Base-by-base conservation (phyloP, 1,284 basidiomycete species). In the Mrakiaceae sp. region DNA sequence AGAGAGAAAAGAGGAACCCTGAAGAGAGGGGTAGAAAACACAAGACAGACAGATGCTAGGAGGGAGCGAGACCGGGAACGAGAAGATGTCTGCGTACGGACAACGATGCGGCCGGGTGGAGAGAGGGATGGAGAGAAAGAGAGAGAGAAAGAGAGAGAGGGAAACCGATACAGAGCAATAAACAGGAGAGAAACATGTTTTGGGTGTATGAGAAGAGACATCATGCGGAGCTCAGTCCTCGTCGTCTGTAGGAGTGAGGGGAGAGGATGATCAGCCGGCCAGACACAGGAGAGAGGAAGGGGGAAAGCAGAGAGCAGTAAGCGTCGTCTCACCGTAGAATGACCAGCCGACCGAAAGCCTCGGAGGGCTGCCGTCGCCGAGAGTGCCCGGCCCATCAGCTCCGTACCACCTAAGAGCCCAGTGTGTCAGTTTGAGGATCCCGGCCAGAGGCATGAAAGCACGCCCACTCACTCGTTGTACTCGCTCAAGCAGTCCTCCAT, bases 401-500 rank as follows among this genome's bases (percentile, higher is more conserved):
- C 73, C 71, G 74, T 74, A 78, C 77, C 77, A 78, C 64, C 76
- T 75, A 76, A 72, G 72, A 63, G 57, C 3, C 12, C 27, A 44
- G 11, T 16, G 39, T 14, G 63, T 68, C 67, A 70, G 68, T 62
- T n/a, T 27, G 55, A n/a, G 0, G n/a, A 46, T 48, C 14, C 43
- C 51, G 42, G 46, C n/a, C 40, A 52, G 43, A 49, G 9, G 4
- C 1, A 56, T 50, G 48, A 44, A 53, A 8, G 42, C 40, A 54
- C 58, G 61, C 11, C 27, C 14, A 70, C 74, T 70, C 58, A 75
- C 74, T 66, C 65, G 16, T 56, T 47, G 47, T 66, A 71, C 72
- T 78, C 78, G 68, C 75, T 75, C 67, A 78, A 72, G 49, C 77
- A 76, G 68, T 78, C 77, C 70, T 80, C 79, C 50, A 79, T 72